Evolutionary conservation across 2,329 filamentous ascomycete species (phyloP), one percentile per base, ranked within the genome.

Genomic region (Fusarium subglutinans): DNA sequence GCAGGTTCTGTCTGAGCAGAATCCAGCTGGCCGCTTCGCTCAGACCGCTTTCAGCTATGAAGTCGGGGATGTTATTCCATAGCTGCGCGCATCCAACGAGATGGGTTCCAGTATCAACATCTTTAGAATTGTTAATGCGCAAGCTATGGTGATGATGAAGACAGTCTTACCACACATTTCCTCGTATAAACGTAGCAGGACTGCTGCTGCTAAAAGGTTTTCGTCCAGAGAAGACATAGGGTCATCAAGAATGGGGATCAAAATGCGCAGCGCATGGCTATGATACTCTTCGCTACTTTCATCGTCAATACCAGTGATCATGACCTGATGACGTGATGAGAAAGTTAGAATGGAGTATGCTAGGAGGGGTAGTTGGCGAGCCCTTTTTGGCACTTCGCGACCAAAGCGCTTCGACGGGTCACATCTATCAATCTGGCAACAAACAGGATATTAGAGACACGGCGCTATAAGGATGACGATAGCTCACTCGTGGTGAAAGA

Each of bases 1-100:
- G 85, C 12, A 87, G 81, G 72, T 87, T 86, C 75, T 87, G 86
- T 18, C 86, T 81, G 35, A 87, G 79, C 13, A 86, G 85, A 8
- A 87, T 82, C 82, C 86, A 87, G 71, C 84, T 85, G 2, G 83
- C 81, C 12, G 84, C 84, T 59, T 84, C 82, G 4, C 83, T 82
- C n/a, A 86, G 79, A 1, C 83, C 80, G 11, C 79, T 79, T 22
- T 79, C 74, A 44, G 71, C 74, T 17, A 73, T 74, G 4, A 81
- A 73, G 33, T 69, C 71, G 17, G 80, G 79, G 37, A 78, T 81
- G 2, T 74, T 74, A 37, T 78, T 78, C 33, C 80, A 65, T 1
- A 80, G 60, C 24, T 74, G 72, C 0, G 79, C 76, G 43, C 77
- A 79, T 9, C 79, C 79, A 6, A 74, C 64, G 2, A 80, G 71